These are phyloP conservation scores for Aotearoamyces nothofagi DNA, from an alignment of 2,329 filamentous ascomycete species.

Conservation along the genomic window DNA sequence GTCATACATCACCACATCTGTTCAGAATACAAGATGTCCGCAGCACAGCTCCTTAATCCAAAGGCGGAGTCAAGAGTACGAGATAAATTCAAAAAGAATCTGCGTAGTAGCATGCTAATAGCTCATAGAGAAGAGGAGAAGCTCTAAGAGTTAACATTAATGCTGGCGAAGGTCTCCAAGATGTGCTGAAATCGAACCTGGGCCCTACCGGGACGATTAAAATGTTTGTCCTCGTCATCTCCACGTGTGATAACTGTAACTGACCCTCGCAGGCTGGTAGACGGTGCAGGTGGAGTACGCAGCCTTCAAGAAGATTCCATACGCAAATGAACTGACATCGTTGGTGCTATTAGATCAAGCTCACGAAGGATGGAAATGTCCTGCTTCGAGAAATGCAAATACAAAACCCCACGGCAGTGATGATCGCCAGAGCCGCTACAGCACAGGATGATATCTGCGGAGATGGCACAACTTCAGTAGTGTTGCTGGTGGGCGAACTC, in stretches of 20 bases:
- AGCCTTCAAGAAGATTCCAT: conserved; percentile 2
- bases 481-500: conserved; percentile 87
- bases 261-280: conserved; percentile 39
- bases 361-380: conserved; percentile 97
- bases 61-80: conserved; percentile 94
- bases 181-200: conserved; percentile 94
- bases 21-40: conserved; percentile 54
- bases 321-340: conserved; percentile 7
- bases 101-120: conserved; percentile 15
- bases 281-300: conserved; percentile 52
- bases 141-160: conserved; percentile 94
- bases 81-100: conserved; percentile 6
- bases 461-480: conserved; percentile 93
- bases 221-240: conserved; percentile 58
- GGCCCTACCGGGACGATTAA: conserved; percentile 91
- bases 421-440: conserved; percentile 72
- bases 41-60: conserved; percentile 93
- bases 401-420: conserved; percentile 92
- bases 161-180: conserved; percentile 80
- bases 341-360: conserved; percentile 61
- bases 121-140: conserved; percentile 74
- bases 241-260: too few species aligned
- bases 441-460: conserved; percentile 98
- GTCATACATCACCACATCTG: conserved; percentile 5
- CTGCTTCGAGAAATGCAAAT: conserved; percentile 74